Conservation (phyloP, 176 grass and related monocot genomes). For the Carex pumila region DNA sequence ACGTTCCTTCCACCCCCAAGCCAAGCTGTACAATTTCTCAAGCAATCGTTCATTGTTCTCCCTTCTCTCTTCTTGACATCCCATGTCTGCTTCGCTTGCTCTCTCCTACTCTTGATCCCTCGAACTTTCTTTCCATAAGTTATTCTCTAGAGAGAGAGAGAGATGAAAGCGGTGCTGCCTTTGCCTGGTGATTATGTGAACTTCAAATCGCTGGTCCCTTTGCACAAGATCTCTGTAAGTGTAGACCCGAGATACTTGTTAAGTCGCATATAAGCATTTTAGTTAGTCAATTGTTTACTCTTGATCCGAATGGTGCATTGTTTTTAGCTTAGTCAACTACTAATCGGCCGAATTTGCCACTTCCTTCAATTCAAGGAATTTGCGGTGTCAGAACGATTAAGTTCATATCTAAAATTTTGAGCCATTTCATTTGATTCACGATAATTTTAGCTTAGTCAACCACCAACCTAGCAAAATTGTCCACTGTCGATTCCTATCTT, state of each 20-base stretch:
- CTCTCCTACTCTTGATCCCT: not conserved
- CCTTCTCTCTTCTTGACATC: not conserved
- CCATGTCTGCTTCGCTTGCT: slow-evolving; percentile 4
- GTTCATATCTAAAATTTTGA: not conserved
- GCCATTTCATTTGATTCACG: not conserved
- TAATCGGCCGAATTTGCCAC: not conserved
- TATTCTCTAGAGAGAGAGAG: not conserved
- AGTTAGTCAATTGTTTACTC: not conserved
- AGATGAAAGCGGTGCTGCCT: slow-evolving; percentile 18
- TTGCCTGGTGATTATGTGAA: slow-evolving; percentile 77
- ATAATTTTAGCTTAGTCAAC: slow-evolving; percentile 8
- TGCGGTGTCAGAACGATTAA: not conserved
- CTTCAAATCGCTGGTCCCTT: slow-evolving; percentile 91
- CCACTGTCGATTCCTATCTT: not conserved
- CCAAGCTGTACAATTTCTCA: not conserved
- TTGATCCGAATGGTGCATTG: not conserved
- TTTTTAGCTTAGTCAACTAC: not conserved
- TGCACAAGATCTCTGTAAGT: slow-evolving; percentile 95
- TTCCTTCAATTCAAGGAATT: slow-evolving; percentile 11
- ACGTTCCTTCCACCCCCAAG: not conserved
- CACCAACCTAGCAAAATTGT: not conserved
- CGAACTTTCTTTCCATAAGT: not conserved
- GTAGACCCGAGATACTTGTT: not conserved
- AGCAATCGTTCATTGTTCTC: not conserved
- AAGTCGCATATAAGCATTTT: not conserved